Percentiles rank a stretch among this genome's conserved stretches.
Conservation (phyloP, 2,329 filamentous ascomycete species). For the Penicillium digitatum region DNA sequence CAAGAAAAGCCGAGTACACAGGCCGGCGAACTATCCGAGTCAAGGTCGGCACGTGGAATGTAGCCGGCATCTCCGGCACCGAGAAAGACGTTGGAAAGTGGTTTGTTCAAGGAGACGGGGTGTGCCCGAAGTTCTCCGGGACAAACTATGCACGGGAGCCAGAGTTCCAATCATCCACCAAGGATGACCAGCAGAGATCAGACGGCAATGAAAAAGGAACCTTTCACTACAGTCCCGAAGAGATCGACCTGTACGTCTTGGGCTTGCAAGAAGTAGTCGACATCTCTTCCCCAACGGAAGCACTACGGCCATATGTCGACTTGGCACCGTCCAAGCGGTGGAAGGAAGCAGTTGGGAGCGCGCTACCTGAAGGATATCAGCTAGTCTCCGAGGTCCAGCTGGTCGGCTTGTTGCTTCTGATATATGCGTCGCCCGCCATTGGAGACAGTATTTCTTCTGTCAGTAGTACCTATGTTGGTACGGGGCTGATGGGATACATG, state of each 20-base stretch:
- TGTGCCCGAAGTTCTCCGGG: slow-evolving; percentile 60
- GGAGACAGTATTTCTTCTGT: slow-evolving; percentile 72
- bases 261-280: slow-evolving; percentile 92
- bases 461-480: slow-evolving; percentile 78
- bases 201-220: slow-evolving; percentile 44
- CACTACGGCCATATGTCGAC: slow-evolving; percentile 72
- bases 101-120: slow-evolving; percentile 75
- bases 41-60: slow-evolving; percentile 95
- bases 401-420: slow-evolving; percentile 74
- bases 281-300: slow-evolving; percentile 72
- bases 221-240: slow-evolving; percentile 44
- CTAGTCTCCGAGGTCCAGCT: slow-evolving; percentile 79
- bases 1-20: slow-evolving; percentile 74
- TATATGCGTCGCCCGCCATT: slow-evolving; percentile 79
- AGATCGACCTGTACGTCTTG: slow-evolving; percentile 85
- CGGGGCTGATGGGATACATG: slow-evolving; percentile 85
- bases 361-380: slow-evolving; percentile 71
- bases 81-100: slow-evolving; percentile 84
- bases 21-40: slow-evolving; percentile 70
- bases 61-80: slow-evolving; percentile 76
- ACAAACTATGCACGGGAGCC: slow-evolving; percentile 32
- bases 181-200: slow-evolving; percentile 46
- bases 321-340: slow-evolving; percentile 68
- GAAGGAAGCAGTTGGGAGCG: slow-evolving; percentile 70
- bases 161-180: slow-evolving; percentile 21